Base-by-base conservation (phyloP, 768 basidiomycete genomes). In the Stropharia rugosoannulata region DNA sequence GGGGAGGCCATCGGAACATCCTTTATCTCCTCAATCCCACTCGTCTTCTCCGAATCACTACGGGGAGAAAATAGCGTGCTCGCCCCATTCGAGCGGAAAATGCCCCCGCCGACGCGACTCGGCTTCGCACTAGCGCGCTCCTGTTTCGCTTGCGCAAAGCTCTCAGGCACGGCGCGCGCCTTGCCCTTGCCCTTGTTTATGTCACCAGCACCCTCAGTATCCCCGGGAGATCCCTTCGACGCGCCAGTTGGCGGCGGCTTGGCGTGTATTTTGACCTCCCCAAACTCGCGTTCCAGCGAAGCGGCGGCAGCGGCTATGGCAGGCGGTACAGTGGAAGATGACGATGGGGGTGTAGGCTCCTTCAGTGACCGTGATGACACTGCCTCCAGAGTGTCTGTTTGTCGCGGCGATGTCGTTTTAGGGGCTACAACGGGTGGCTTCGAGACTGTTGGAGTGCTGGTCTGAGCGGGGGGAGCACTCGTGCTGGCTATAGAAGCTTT, bases 21-120 rank as follows among this genome's bases (percentile, higher is more conserved):
- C 19, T 9, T 27, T 41, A 45, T 16, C 27, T 36, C 49, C 49
- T 42, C 49, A 3, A 49, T 35, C n/a, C 19, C 37, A 41, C 45
- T 50, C 13, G 18, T 29, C 39, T 32, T 29, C 4, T 18, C 45
- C 5, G 29, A 25, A 2, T 51, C 52, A 42, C 65, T 64, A 49
- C 73, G 62, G 16, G 68, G 72, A 13, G 75, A 64, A 57, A 91
- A 80, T 9, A 90, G 67, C 1, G 80, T 86, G 42, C 78, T 81
- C 15, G 80, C 73, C 1, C 90, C 90, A 11, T 82, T 77, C 2
- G 77, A 70, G 25, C 84, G 80, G 71, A 93, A 89, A 49, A 93
- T 87, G 0, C 89, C 90, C 7, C 89, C 90, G 0, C 87, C 84
- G 3, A 84, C 79, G 39, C 75, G 75, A 52, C 72, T 75, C 15